A percentile compares a stretch with the other conserved stretches of the same genome.
Conservation (phyloP, 2,329 filamentous ascomycete genomes). For the Ascochyta lentis region DNA sequence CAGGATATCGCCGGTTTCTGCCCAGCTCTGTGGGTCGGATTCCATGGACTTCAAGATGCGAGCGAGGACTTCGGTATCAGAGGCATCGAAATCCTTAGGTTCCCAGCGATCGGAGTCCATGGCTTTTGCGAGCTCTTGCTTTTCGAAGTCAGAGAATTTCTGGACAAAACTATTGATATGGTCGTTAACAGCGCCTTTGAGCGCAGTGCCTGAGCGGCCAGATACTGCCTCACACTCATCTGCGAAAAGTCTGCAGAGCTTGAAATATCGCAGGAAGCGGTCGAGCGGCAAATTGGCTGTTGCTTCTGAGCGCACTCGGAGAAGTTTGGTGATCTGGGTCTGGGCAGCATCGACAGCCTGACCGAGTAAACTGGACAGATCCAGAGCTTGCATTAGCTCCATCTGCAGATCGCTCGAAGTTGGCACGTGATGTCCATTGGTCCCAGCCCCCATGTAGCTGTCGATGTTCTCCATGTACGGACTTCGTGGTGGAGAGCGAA, state of each 20-base stretch:
- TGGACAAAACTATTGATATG: slow-evolving; percentile 84
- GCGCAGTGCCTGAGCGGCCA: slow-evolving; percentile 73
- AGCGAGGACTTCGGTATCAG: slow-evolving; percentile 65
- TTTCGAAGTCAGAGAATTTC: slow-evolving; percentile 72
- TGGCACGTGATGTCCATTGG: slow-evolving; percentile 19
- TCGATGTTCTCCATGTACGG: slow-evolving; percentile 53
- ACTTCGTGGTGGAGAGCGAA: slow-evolving; percentile 58
- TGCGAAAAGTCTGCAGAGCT: slow-evolving; percentile 80
- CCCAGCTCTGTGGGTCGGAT: slow-evolving; percentile 72
- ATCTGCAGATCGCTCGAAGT: slow-evolving; percentile 61
- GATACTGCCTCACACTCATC: slow-evolving; percentile 88
- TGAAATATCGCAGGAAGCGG: slow-evolving; percentile 81
- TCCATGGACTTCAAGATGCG: slow-evolving; percentile 74
- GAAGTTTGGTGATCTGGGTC: slow-evolving; percentile 73
- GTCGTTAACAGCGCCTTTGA: slow-evolving; percentile 80
- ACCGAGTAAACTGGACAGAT: slow-evolving; percentile 77
- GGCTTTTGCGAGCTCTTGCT: slow-evolving; percentile 74
- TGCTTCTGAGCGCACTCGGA: slow-evolving; percentile 79
- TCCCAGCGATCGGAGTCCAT: slow-evolving; percentile 86
- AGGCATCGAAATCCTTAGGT: slow-evolving; percentile 74
- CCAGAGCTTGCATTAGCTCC: slow-evolving; percentile 77
- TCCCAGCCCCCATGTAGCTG: slow-evolving; percentile 39
- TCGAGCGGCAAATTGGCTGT: slow-evolving; percentile 70
- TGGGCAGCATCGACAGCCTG: slow-evolving; percentile 83
- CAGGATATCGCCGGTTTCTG: slow-evolving; percentile 57